Percentiles rank a stretch among this genome's conserved stretches.
Evolutionary conservation across 164 flowering plant genomes (phyloP).

Genomic region (Hamamelis virginiana): DNA sequence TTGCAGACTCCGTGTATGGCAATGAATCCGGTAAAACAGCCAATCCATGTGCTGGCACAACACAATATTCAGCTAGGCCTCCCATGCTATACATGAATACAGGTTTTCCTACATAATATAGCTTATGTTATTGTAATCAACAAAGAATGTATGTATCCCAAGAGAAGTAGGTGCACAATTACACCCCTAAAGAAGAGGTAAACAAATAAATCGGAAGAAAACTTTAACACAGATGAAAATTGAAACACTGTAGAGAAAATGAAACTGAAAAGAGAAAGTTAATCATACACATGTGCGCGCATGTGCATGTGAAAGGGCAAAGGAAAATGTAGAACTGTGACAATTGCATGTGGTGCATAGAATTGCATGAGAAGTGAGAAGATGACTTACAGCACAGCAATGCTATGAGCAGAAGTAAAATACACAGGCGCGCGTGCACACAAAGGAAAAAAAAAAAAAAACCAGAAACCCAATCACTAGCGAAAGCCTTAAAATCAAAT

Average conservation of each 20-base stretch:
- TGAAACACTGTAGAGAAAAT: neutral
- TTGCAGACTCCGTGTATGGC: conserved; percentile 93
- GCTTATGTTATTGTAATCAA: neutral
- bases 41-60: conserved; percentile 86
- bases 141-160: neutral
- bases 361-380: neutral
- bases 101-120: conserved; percentile 64
- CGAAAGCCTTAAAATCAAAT: no score
- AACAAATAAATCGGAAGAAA: neutral
- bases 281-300: no score
- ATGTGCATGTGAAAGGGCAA: no score
- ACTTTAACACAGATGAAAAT: neutral
- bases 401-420: no score
- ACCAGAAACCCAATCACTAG: no score
- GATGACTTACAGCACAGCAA: neutral
- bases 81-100: conserved; percentile 99
- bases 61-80: conserved; percentile 95
- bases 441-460: no score
- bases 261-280: neutral
- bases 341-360: neutral
- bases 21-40: conserved; percentile 70
- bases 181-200: neutral
- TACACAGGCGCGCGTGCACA: no score
- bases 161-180: neutral
- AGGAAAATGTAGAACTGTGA: neutral